phyloP scores from a whole-genome alignment of 106 monocot genomes.

The Acorus gramineus region DNA sequence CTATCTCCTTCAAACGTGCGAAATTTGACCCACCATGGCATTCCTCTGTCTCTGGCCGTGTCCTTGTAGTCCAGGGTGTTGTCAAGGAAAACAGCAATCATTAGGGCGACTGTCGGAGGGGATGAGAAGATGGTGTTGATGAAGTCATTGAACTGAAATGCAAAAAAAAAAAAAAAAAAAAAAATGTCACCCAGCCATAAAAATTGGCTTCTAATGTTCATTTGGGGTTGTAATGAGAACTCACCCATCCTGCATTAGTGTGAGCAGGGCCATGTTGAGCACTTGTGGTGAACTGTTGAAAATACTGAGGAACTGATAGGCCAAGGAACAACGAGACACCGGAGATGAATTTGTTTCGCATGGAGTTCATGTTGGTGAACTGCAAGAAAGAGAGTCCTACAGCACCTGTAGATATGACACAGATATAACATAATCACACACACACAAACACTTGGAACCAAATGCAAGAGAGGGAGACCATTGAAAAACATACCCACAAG shows the following conservation, averaged over 20 bases:
- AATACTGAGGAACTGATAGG: conserved; percentile 81
- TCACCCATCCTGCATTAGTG: conserved; percentile 88
- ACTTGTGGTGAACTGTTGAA: conserved; percentile 41
- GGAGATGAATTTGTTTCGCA: conserved; percentile 89
- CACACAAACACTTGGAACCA: not conserved
- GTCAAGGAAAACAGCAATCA: conserved; percentile 76
- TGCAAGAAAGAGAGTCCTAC: conserved; percentile 96
- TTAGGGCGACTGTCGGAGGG: conserved; percentile 71
- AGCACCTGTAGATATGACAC: conserved; percentile 38
- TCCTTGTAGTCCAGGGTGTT: conserved; percentile 92
- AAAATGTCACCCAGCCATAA: no score
- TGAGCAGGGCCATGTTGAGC: conserved; percentile 63
- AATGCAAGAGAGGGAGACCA: not conserved
- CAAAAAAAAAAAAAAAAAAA: not conserved
- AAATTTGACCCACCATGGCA: conserved; percentile 98
- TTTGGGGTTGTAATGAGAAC: not conserved
- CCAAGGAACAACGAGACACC: conserved; percentile 90
- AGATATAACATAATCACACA: not conserved
- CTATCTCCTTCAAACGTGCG: conserved; percentile 89
- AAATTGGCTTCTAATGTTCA: no score
- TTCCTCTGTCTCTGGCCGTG: conserved; percentile 75
- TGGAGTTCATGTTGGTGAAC: conserved; percentile 99
- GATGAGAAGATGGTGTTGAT: conserved; percentile 96
- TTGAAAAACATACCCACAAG: conserved; percentile 53
- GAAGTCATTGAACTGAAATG: conserved; percentile 87